A percentile compares a stretch with the other conserved stretches of the same genome.
phyloP scores from a whole-genome alignment of 192 early-diverging fungal genomes.

The Lobosporangium transversale region DNA sequence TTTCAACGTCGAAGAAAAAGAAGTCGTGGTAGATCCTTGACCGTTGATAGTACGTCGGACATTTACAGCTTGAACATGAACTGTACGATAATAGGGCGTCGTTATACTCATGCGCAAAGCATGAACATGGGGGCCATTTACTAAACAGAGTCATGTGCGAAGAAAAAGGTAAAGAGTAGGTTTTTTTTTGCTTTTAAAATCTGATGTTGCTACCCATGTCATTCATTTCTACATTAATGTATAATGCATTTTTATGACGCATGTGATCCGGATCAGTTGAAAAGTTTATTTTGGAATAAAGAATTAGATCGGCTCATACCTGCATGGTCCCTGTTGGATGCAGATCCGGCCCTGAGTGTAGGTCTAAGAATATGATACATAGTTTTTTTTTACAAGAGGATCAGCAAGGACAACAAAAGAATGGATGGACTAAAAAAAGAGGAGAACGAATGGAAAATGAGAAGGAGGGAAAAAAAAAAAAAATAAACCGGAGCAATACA shows the following conservation, averaged over 20 bases:
- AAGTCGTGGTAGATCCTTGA: not conserved
- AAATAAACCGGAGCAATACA: too few relatives aligned
- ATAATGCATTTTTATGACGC: not conserved
- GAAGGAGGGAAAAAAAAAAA: not conserved
- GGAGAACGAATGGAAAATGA: not conserved
- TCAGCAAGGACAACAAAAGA: not conserved
- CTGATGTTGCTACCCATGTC: not conserved
- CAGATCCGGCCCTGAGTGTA: slow-evolving; percentile 30
- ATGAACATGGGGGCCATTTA: not conserved
- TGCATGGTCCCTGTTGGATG: slow-evolving; percentile 18
- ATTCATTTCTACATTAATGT: not conserved
- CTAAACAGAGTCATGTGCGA: not conserved
- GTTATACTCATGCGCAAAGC: slow-evolving; percentile 42
- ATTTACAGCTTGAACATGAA: slow-evolving; percentile 36
- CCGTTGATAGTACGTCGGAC: slow-evolving; percentile 8
- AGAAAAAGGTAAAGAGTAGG: too few relatives aligned
- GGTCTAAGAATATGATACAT: slow-evolving; percentile 42
- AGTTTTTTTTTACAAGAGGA: not conserved
- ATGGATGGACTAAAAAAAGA: not conserved
- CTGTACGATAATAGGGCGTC: slow-evolving; percentile 41
- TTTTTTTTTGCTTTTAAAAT: too few relatives aligned
- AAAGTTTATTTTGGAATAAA: not conserved
- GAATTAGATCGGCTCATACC: slow-evolving; percentile 14
- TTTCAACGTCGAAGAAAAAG: too few relatives aligned
- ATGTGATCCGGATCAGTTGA: not conserved